Evolutionary conservation across 169 alveolate species (phyloP), one percentile per base, ranked within the genome.

Genomic region (Besnoitia besnoiti): DNA sequence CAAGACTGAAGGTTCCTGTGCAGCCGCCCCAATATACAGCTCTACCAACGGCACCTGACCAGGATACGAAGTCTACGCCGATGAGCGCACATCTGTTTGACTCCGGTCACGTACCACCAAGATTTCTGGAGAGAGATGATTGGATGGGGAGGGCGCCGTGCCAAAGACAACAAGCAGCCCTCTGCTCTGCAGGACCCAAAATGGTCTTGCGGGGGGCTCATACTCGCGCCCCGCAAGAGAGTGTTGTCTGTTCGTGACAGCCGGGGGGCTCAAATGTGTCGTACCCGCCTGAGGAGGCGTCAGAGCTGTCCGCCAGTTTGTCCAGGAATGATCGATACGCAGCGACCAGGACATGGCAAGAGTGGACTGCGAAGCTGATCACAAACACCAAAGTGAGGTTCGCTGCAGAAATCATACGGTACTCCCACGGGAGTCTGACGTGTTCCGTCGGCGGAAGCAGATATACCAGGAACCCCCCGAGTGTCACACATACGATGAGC

Each of bases 251-350:
- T 55, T 55, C 30, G 67, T 19, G 24, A 21, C 30, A 21, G 12
- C 27, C 67, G 24, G 67, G 67, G 33, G 67, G 67, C 1, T 73
- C 82, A 37, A 73, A 73, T 16, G 82, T 73, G 82, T 73, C n/a
- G 44, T 73, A 73, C 12, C 47, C 46, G 44, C 24, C 27, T 35
- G 82, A n/a, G 16, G 82, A 39, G n/a, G 46, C 82, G 39, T 16
- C 44, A 73, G 24, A 3, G 33, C 33, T 55, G 24, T 55, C 67
- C 1, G 67, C 67, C 24, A 73, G 39, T 37, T n/a, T 19, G 46
- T 73, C 82, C 39, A 73, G 82, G 21, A 73, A 73, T 42, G 39
- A 37, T 35, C 82, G 82, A 37, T 73, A 73, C 14, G 82, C 82
- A 1, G 8, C 39, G 12, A 42, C 46, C 10, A 73, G 82, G 47